A percentile compares a stretch with the other conserved stretches of the same genome.
Conservation (phyloP, 768 basidiomycete species). For the Macrolepiota fuliginosa region DNA sequence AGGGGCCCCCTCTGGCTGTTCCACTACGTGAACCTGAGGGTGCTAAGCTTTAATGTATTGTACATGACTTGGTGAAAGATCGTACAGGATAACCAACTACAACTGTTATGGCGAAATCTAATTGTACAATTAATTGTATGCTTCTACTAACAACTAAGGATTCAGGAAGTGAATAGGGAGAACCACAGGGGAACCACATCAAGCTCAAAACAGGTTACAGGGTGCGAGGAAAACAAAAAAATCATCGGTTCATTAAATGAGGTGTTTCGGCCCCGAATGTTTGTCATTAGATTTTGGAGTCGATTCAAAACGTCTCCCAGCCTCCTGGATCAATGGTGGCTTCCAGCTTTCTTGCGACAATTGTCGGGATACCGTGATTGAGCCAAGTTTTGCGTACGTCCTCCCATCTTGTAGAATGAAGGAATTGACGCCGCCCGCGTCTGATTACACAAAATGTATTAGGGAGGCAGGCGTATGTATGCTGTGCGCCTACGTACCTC, state of each 20-base stretch:
- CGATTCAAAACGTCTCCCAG: constrained; percentile 76
- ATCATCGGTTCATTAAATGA: background rate
- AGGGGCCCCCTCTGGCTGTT: constrained; percentile 27
- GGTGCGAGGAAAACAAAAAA: background rate
- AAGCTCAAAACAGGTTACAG: background rate
- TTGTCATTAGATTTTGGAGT: background rate
- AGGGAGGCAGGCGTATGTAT: background rate
- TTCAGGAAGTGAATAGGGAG: background rate
- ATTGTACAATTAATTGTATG: constrained; percentile 1
- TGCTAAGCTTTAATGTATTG: background rate
- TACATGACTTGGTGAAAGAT: background rate
- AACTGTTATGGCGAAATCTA: background rate
- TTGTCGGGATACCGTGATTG: constrained; percentile 83
- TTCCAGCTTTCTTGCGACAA: constrained; percentile 88
- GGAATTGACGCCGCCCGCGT: constrained; percentile 83
- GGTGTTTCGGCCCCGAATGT: background rate
- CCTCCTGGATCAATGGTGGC: constrained; percentile 87
- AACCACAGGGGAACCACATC: background rate
- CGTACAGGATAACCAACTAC: background rate
- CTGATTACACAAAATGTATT: constrained; percentile 33
- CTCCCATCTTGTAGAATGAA: constrained; percentile 86
- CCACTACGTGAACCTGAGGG: background rate
- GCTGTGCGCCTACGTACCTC: constrained; percentile 51
- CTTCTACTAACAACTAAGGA: background rate
- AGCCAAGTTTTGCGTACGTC: constrained; percentile 92